Percentiles rank a stretch among this genome's conserved stretches.
Evolutionary conservation across 1,139 yeast genomes (phyloP).

Genomic region (Lodderomyces beijingensis): DNA sequence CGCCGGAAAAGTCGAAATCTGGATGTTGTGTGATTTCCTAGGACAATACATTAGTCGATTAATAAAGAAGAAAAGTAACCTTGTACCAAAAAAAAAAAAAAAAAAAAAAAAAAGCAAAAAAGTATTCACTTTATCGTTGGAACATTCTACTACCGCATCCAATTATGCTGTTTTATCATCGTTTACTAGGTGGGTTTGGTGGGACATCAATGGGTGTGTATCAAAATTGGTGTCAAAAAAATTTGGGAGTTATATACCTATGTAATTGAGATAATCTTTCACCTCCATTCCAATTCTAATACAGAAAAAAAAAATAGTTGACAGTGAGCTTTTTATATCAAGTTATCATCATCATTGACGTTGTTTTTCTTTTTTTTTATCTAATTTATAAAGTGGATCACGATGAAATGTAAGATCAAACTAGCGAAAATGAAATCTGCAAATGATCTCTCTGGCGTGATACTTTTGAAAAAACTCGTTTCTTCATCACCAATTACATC

Average conservation of each 20-base stretch:
- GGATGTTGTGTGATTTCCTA: slow-evolving; percentile 47
- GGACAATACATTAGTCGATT: too few species aligned
- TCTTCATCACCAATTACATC: slow-evolving; percentile 3
- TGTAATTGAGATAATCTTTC: too few species aligned
- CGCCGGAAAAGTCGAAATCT: slow-evolving; percentile 27
- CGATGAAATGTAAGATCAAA: slow-evolving; percentile 81
- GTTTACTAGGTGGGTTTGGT: too few species aligned
- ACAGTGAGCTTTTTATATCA: background rate
- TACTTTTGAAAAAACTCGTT: slow-evolving; percentile 38
- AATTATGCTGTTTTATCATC: too few species aligned
- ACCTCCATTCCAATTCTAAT: too few species aligned
- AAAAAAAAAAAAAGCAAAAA: background rate
- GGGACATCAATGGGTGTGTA: too few species aligned
- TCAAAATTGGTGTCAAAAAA: too few species aligned
- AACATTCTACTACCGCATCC: too few species aligned
- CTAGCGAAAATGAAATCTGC: slow-evolving; percentile 89
- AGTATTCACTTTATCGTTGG: background rate
- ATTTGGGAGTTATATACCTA: too few species aligned
- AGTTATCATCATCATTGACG: background rate
- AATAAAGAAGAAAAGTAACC: background rate
- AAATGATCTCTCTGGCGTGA: slow-evolving; percentile 76
- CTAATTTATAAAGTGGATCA: slow-evolving; percentile 83
- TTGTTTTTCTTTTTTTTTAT: background rate
- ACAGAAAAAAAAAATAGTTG: background rate
- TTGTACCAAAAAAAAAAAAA: background rate